These are phyloP conservation scores for Cardiospermum halicacabum DNA, from an alignment of 345 rosid species.

Conservation along the genomic window DNA sequence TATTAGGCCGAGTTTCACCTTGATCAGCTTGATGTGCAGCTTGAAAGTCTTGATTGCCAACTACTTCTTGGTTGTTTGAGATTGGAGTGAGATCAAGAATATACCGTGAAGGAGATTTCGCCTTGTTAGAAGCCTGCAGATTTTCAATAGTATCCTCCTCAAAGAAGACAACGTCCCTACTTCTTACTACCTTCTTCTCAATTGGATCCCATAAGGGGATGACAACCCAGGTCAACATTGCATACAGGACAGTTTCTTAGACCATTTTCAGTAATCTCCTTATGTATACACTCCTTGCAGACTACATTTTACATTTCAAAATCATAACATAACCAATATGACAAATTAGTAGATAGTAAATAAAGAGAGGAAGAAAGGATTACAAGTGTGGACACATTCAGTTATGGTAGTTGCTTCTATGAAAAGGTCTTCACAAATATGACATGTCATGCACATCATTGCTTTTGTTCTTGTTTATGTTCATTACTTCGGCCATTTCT, in stretches of 20 bases:
- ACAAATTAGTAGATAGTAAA: background rate
- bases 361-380: conserved; percentile 12
- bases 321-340: background rate
- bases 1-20: too few species aligned
- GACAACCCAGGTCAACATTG: conserved; percentile 31
- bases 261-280: conserved; percentile 28
- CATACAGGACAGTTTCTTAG: conserved; percentile 40
- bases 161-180: too few species aligned
- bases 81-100: too few species aligned
- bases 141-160: too few species aligned
- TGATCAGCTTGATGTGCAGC: too few species aligned
- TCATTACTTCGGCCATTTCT: conserved; percentile 22
- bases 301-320: conserved; percentile 23
- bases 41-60: too few species aligned
- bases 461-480: conserved; percentile 26
- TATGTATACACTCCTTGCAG: conserved; percentile 48
- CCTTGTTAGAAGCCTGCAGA: too few species aligned
- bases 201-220: too few species aligned
- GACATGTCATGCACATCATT: conserved; percentile 42
- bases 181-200: too few species aligned
- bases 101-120: too few species aligned
- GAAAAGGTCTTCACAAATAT: conserved; percentile 36
- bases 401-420: conserved; percentile 47
- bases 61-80: too few species aligned
- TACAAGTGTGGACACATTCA: conserved; percentile 53